phyloP scores from a whole-genome alignment of 345 rosid species.

The Rhodamnia rubescens region DNA sequence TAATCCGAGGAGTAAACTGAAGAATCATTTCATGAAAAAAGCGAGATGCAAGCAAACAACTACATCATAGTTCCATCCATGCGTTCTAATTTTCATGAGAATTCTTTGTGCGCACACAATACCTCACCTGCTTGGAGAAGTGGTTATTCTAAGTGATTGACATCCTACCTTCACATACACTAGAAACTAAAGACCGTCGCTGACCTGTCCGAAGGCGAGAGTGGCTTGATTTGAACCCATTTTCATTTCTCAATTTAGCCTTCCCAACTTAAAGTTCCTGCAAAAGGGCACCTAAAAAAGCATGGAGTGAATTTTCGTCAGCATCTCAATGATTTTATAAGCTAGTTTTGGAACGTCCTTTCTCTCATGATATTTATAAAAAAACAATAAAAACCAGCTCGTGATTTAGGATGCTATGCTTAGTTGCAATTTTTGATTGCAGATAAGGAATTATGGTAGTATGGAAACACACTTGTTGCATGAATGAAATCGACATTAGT shows the following conservation, averaged over 20 bases:
- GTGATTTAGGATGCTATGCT: neutral
- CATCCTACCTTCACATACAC: neutral
- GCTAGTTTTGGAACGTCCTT: neutral
- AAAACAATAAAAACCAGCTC: neutral
- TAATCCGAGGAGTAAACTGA: neutral
- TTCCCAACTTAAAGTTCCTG: neutral
- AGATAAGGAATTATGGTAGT: neutral
- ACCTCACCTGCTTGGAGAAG: neutral
- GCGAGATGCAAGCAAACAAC: neutral
- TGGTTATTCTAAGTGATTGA: neutral
- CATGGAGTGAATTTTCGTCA: neutral
- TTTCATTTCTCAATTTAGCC: neutral
- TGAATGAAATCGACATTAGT: neutral
- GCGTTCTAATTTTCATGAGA: neutral
- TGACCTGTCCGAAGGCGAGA: neutral
- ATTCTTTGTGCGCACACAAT: neutral
- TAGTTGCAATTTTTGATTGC: neutral
- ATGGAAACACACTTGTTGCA: neutral
- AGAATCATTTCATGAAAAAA: neutral
- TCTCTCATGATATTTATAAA: neutral
- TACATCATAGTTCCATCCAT: neutral
- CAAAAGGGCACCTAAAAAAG: neutral
- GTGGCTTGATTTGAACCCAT: neutral
- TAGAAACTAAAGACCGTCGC: neutral
- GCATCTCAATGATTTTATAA: neutral